phyloP scores from a whole-genome alignment of 78 protist genomes.

The Pelomyxa schiedti region DNA sequence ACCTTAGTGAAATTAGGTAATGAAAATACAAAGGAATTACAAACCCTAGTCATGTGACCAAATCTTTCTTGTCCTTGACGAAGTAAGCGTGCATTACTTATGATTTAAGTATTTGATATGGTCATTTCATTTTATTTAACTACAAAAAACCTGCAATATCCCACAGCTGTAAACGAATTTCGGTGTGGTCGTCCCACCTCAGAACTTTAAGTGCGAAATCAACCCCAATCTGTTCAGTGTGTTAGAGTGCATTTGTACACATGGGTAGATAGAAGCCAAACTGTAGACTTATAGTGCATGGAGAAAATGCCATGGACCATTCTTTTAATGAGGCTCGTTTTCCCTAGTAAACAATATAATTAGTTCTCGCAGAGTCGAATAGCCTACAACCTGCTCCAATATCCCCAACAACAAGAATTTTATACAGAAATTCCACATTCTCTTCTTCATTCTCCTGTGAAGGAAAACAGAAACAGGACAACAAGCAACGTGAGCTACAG shows the following conservation, averaged over 20 bases:
- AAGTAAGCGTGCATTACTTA: conserved; percentile 4
- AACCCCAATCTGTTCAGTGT: conserved; percentile 86
- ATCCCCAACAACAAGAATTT: conserved; percentile 61
- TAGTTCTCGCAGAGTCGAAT: not conserved
- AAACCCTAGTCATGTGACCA: conserved; percentile 28
- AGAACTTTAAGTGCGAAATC: conserved; percentile 87
- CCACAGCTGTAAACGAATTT: conserved; percentile 82
- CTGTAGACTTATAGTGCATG: conserved; percentile 76
- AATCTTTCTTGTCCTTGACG: conserved; percentile 15
- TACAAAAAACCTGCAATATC: conserved; percentile 36
- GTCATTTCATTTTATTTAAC: conserved; percentile 29
- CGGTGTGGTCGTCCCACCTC: conserved; percentile 53
- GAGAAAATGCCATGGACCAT: conserved; percentile 68
- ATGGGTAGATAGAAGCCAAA: no score
- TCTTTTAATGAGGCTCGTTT: conserved; percentile 56
- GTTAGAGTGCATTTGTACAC: no score
- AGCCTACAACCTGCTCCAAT: conserved; percentile 36
- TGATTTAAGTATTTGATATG: not conserved
- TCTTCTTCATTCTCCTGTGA: conserved; percentile 39
- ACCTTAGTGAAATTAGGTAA: conserved; percentile 55
- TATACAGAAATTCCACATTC: conserved; percentile 33
- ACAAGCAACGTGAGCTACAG: no score
- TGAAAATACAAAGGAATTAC: not conserved
- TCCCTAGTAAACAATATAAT: no score
- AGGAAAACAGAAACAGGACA: no score